Conservation (phyloP, 305 asterid species). For the Striga hermonthica region DNA sequence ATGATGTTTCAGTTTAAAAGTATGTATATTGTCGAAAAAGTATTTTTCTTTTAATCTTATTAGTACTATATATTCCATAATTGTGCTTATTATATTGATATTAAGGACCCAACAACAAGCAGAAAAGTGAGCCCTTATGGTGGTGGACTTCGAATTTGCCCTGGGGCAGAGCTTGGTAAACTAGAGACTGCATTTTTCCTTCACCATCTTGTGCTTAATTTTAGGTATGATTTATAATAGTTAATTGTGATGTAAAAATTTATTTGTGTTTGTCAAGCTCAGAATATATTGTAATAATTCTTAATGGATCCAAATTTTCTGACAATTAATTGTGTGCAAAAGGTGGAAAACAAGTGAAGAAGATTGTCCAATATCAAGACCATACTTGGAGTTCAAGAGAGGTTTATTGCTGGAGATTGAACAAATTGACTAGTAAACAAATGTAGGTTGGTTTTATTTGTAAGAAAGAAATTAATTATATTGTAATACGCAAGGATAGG, state of each 20-base stretch:
- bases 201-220: conserved; percentile 64
- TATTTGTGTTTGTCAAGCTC: neutral
- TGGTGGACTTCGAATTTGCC: conserved; percentile 69
- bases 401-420: conserved; percentile 50
- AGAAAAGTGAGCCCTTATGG: conserved; percentile 61
- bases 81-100: neutral
- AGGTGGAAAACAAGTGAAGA: conserved; percentile 66
- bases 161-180: conserved; percentile 70
- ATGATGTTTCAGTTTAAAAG: no score
- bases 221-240: conserved; percentile 36
- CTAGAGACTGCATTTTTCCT: conserved; percentile 66
- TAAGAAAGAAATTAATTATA: no score
- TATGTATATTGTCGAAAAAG: neutral
- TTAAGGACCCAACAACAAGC: conserved; percentile 46
- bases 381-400: conserved; percentile 62
- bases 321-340: neutral
- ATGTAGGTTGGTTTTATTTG: no score
- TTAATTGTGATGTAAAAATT: no score
- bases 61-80: neutral
- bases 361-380: conserved; percentile 51
- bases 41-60: neutral
- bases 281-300: no score
- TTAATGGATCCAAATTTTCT: neutral
- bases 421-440: conserved; percentile 20
- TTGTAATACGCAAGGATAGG: no score